Evolutionary conservation across 2,329 filamentous ascomycete species (phyloP), one percentile per base, ranked within the genome.

Genomic region (Penicillium concentricum): DNA sequence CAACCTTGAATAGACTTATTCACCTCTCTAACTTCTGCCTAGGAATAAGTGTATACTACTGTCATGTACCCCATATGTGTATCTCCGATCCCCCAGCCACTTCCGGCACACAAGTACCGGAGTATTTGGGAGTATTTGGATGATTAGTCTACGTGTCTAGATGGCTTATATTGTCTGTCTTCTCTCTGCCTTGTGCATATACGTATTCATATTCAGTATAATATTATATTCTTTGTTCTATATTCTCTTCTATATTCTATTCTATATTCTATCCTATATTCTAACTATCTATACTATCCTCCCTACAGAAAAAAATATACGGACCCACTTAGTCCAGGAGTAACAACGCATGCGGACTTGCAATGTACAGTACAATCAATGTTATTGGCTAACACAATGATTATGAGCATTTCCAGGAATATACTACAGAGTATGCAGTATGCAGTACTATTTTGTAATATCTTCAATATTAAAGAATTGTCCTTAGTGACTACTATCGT

Each of bases 21-120:
- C 18, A 24, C 22, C 13, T 22, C 8, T 9, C 24, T 9, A 5
- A 0, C 13, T 16, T 26, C 22, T 32, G 37, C 18, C 18, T 43
- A 2, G 4, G 34, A 47, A 30, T 10, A 48, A 32, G 30, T 13
- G 4, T 3, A 49, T 49, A 49, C 20, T 15, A 37, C 9, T 5
- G 13, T 32, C 13, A 39, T 41, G 10, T 30, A 32, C 12, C 28
- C 28, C 35, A 22, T 42, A 26, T 16, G 4, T 43, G 45, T 41
- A 30, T 54, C 45, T 54, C 51, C 22, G 24, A 50, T 44, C 24
- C 51, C 51, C 45, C 52, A 54, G 52, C 52, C 52, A 54, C 45
- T 43, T 50, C 52, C 45, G 52, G 38, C 22, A 37, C n/a, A 43
- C 24, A 30, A 22, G 7, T 41, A 42, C 51, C 30, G 52, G 38